These are phyloP conservation scores for Cryptococcus sp. DNA, from an alignment of 1,284 basidiomycete genomes.

Conservation along the genomic window DNA sequence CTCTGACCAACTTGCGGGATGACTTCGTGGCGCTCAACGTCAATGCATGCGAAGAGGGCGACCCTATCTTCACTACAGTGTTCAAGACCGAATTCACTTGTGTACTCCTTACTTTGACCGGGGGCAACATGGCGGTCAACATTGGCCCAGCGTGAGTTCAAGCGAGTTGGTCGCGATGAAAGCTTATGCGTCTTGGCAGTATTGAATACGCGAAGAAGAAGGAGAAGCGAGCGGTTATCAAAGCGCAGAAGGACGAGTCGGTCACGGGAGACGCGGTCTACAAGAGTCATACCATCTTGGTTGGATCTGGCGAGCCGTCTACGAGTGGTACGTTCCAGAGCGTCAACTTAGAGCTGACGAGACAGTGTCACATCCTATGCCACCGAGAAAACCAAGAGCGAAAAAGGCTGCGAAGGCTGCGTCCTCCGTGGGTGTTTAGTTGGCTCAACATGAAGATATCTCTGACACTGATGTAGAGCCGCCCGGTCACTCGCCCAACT, in stretches of 20 bases:
- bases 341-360: slow-evolving; percentile 6
- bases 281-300: slow-evolving; percentile 90
- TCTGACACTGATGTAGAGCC: slow-evolving; percentile 22
- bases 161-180: neutral
- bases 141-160: slow-evolving; percentile 72
- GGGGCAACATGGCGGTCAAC: slow-evolving; percentile 71
- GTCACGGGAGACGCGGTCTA: slow-evolving; percentile 81
- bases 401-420: slow-evolving; percentile 49
- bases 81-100: slow-evolving; percentile 97
- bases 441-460: neutral
- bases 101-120: slow-evolving; percentile 77
- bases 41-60: slow-evolving; percentile 81
- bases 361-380: slow-evolving; percentile 71
- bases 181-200: slow-evolving; percentile 53
- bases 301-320: slow-evolving; percentile 83
- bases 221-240: slow-evolving; percentile 88
- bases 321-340: slow-evolving; percentile 59
- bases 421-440: slow-evolving; percentile 32
- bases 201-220: slow-evolving; percentile 95
- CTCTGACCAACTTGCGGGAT: slow-evolving; percentile 85
- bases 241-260: slow-evolving; percentile 86
- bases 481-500: slow-evolving; percentile 44
- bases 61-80: slow-evolving; percentile 84
- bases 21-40: slow-evolving; percentile 89
- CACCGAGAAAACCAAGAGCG: slow-evolving; percentile 73